A percentile compares a stretch with the other conserved stretches of the same genome.
Evolutionary conservation across 192 early-diverging fungal species (phyloP).

Genomic region (Gamsiella multidivaricata): DNA sequence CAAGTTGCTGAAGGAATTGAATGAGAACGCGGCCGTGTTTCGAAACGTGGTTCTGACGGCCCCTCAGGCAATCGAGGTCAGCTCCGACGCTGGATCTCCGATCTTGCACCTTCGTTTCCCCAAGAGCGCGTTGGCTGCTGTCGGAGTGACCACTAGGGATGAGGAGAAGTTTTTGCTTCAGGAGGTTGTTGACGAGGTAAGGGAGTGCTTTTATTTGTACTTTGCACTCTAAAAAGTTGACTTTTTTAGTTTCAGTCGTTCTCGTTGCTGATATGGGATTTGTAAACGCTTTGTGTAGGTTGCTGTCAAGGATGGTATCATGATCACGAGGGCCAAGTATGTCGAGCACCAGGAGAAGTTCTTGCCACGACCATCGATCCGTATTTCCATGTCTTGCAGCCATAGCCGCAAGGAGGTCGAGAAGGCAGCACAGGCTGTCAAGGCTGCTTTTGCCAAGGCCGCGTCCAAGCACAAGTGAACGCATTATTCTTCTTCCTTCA

Average conservation of each 20-base stretch:
- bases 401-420: conserved; percentile 88
- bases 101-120: conserved; percentile 82
- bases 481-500: neutral
- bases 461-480: conserved; percentile 55
- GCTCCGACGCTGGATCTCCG: conserved; percentile 67
- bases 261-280: neutral
- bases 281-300: neutral
- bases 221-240: too few species aligned
- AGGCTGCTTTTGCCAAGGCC: conserved; percentile 73
- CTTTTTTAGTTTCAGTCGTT: conserved; percentile 13
- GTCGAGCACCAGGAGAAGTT: conserved; percentile 82
- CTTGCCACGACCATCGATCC: conserved; percentile 83
- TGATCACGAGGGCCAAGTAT: conserved; percentile 91
- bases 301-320: conserved; percentile 80
- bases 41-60: conserved; percentile 66
- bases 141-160: conserved; percentile 57
- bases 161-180: conserved; percentile 84
- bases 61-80: conserved; percentile 58
- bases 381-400: conserved; percentile 79
- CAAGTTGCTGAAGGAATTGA: conserved; percentile 61
- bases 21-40: conserved; percentile 72
- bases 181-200: conserved; percentile 80
- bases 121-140: conserved; percentile 29
- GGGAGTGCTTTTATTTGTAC: neutral
- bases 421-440: conserved; percentile 81